A percentile compares a stretch with the other conserved stretches of the same genome.
Evolutionary conservation across 1,284 basidiomycete species (phyloP).

Genomic region (Trametes versicolor): DNA sequence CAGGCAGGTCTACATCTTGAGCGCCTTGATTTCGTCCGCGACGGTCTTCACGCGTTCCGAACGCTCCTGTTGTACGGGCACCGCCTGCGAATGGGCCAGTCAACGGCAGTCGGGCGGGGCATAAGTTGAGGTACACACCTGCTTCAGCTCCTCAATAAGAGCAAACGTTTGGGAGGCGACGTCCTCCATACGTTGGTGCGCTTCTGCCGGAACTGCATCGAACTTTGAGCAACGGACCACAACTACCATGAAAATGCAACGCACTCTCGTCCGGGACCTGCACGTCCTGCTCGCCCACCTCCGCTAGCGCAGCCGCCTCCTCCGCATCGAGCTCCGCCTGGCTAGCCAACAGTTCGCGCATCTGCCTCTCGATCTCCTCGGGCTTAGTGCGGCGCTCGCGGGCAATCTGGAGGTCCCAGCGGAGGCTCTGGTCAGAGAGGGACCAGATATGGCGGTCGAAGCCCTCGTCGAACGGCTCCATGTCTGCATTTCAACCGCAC

Average conservation of each 20-base stretch:
- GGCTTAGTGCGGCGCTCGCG: constrained; percentile 35
- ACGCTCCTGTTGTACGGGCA: constrained; percentile 56
- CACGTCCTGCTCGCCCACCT: constrained; percentile 26
- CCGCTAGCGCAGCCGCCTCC: constrained; percentile 37
- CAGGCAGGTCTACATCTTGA: constrained; percentile 51
- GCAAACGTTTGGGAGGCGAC: constrained; percentile 41
- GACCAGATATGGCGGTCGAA: constrained; percentile 40
- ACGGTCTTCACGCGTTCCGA: constrained; percentile 52
- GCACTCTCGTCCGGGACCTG: constrained; percentile 25
- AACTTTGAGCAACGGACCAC: neutral
- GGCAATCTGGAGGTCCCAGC: constrained; percentile 38
- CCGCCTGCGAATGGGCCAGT: constrained; percentile 46
- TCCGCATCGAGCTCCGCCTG: constrained; percentile 29
- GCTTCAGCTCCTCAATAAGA: constrained; percentile 59
- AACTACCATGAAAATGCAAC: constrained; percentile 4
- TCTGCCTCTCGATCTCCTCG: constrained; percentile 33
- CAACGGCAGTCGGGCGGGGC: neutral
- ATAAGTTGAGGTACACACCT: constrained; percentile 48
- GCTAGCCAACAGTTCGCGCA: constrained; percentile 34
- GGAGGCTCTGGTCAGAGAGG: constrained; percentile 37
- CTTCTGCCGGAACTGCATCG: constrained; percentile 29
- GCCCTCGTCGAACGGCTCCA: constrained; percentile 82
- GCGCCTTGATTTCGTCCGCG: constrained; percentile 55
- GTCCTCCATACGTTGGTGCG: constrained; percentile 40
- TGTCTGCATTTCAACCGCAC: constrained; percentile 53